These are phyloP conservation scores for Penstemon davidsonii DNA, from an alignment of 257 asterid species.

Conservation along the genomic window DNA sequence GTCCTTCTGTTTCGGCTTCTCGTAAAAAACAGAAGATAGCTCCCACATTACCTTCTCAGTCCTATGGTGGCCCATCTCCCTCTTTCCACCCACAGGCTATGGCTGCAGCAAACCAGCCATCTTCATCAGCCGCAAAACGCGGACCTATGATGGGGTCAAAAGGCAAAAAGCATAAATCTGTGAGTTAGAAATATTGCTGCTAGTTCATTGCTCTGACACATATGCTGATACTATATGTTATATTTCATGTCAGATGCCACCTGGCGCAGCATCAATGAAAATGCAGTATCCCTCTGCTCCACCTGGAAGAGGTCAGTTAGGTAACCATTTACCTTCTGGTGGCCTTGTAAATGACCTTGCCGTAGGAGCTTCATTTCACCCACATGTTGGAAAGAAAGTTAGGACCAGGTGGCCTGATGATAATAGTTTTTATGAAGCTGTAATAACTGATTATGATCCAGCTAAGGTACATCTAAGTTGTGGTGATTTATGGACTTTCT, in stretches of 20 bases:
- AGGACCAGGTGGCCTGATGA: conserved; percentile 97
- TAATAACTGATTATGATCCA: conserved; percentile 67
- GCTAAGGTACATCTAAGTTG: conserved; percentile 48
- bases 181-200: conserved; percentile 41
- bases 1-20: conserved; percentile 71
- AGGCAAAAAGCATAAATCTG: conserved; percentile 67
- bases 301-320: conserved; percentile 76
- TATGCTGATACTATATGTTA: conserved; percentile 7
- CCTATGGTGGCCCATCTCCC: conserved; percentile 70
- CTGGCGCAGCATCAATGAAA: conserved; percentile 62
- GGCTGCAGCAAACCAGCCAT: conserved; percentile 58
- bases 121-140: conserved; percentile 64
- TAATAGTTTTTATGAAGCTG: conserved; percentile 89
- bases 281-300: conserved; percentile 74
- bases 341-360: conserved; percentile 53
- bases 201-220: not conserved
- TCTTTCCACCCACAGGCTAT: conserved; percentile 53
- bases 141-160: conserved; percentile 56
- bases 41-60: conserved; percentile 55
- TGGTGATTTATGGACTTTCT: conserved; percentile 4
- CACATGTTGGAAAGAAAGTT: conserved; percentile 81
- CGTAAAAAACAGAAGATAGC: conserved; percentile 60
- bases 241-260: conserved; percentile 46
- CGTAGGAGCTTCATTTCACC: conserved; percentile 55
- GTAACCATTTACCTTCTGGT: conserved; percentile 55